Evolutionary conservation across 495 filamentous ascomycete genomes (phyloP), one percentile per base, ranked within the genome.

Genomic region (Durotheca rogersii): DNA sequence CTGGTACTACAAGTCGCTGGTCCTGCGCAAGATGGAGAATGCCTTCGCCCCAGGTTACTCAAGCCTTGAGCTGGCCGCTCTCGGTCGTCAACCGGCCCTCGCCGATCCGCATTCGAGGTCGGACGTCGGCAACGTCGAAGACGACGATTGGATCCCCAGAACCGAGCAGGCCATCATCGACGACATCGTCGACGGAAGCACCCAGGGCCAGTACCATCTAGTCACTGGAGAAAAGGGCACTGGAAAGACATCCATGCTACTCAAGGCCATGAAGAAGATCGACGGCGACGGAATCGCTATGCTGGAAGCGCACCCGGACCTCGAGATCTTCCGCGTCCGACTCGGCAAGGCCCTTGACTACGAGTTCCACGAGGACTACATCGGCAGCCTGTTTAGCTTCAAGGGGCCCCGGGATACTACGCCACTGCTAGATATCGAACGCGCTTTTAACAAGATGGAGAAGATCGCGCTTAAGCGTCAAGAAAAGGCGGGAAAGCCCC

Each of bases 151-250:
- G 93, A 78, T 96, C 40, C 47, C 78, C 21, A 78, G 90, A 11
- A 81, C 86, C 23, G 90, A 97, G 71, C 93, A 98, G 62, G 58
- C 67, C 6, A 79, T 78, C 37, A 86, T 96, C 44, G 87, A 96
- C 62, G 66, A 61, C 3, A 94, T 98, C 51, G 77, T 98, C 14
- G 64, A 77, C 34, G 93, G 92, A 1, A 54, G 70, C 1, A 70
- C 76, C 6, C 65, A 67, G 1, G 93, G 93, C 7, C 89, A 91
- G 58, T 98, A 98, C 62, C 88, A 90, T 70, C 72, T 98, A 0
- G 74, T 98, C n/a, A 83, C 96, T 37, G 93, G 93, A 12, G 93
- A 98, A 61, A 95, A 97, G 70, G 93, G 93, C 11, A 94, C 89
- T 1, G 93, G 93, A 2, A 98, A 98, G 71, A 90, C 86, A 10